Conservation (phyloP, 2,329 filamentous ascomycete species). For the Pestalotiopsis sp. region DNA sequence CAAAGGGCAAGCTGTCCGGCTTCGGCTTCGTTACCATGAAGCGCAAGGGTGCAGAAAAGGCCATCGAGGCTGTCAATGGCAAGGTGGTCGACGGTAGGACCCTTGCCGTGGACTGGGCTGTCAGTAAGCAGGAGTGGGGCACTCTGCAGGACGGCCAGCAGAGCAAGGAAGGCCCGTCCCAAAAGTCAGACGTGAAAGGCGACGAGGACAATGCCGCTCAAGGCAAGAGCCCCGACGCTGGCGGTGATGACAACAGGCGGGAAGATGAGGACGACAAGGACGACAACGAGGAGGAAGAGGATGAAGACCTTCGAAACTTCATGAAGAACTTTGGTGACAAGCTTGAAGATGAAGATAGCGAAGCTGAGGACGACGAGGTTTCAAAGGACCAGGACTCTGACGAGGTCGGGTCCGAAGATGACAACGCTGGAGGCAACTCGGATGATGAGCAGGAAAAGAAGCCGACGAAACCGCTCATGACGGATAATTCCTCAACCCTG, state of each 20-base stretch:
- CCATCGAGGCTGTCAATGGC: slow-evolving; percentile 83
- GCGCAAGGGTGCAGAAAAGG: slow-evolving; percentile 86
- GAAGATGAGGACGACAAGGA: slow-evolving; percentile 30
- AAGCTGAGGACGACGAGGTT: slow-evolving; percentile 43
- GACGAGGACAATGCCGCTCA: slow-evolving; percentile 34
- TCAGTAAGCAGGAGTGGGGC: slow-evolving; percentile 87
- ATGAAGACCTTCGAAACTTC: slow-evolving; percentile 55
- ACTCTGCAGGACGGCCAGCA: slow-evolving; percentile 53
- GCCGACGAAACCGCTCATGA: slow-evolving; percentile 40
- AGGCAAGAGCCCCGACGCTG: slow-evolving; percentile 39
- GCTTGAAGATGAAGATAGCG: slow-evolving; percentile 59
- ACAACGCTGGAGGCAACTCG: slow-evolving; percentile 25
- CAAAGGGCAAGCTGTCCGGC: slow-evolving; percentile 75
- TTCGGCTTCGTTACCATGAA: slow-evolving; percentile 93
- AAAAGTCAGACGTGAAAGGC: slow-evolving; percentile 28
- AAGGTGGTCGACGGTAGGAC: slow-evolving; percentile 86
- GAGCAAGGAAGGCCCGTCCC: slow-evolving; percentile 30
- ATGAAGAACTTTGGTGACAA: slow-evolving; percentile 58
- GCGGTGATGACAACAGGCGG: slow-evolving; percentile 31
- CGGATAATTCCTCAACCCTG: slow-evolving; percentile 74
- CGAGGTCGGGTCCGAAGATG: slow-evolving; percentile 33
- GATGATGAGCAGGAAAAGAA: slow-evolving; percentile 36
- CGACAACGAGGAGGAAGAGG: slow-evolving; percentile 38
- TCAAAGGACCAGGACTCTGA: slow-evolving; percentile 34
- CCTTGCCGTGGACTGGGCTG: slow-evolving; percentile 94